Conservation (phyloP, 306 rosid genomes). For the Oemleria cerasiformis region DNA sequence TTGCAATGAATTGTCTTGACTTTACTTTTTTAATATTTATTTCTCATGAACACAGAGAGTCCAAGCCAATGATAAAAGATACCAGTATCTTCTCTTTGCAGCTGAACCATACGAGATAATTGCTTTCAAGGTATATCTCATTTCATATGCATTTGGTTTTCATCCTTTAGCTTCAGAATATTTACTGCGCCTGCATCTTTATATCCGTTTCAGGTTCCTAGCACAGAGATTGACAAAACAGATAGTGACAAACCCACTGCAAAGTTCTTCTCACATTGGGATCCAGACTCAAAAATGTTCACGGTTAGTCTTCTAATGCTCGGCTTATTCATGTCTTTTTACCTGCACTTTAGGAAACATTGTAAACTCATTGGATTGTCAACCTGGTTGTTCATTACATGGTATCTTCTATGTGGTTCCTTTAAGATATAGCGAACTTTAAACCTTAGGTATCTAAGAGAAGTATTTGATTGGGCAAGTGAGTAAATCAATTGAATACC, state of each 20-base stretch:
- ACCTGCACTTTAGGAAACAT: background rate
- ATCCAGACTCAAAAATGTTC: constrained; percentile 96
- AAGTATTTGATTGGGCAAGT: background rate
- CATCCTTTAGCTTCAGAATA: background rate
- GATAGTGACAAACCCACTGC: constrained; percentile 27
- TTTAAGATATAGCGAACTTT: background rate
- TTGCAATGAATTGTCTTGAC: background rate
- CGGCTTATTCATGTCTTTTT: background rate
- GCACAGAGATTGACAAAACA: constrained; percentile 91
- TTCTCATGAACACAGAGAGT: constrained; percentile 52
- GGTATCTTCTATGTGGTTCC: background rate
- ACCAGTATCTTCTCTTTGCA: constrained; percentile 80
- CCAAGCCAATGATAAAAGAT: constrained; percentile 77
- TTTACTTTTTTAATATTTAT: constrained; percentile 1
- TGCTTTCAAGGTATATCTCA: constrained; percentile 72
- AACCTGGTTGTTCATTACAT: background rate
- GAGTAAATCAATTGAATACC: background rate
- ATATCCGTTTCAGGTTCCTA: constrained; percentile 69
- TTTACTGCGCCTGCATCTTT: constrained; percentile 13
- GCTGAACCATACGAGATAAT: constrained; percentile 95
- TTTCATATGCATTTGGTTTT: background rate
- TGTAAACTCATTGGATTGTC: background rate
- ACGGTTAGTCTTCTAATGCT: constrained; percentile 50
- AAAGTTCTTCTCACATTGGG: constrained; percentile 95
- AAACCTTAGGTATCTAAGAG: background rate